Evolutionary conservation across 202 grass and related monocot genomes (phyloP), one percentile per base, ranked within the genome.

Genomic region (Miscanthus sacchariflorus): DNA sequence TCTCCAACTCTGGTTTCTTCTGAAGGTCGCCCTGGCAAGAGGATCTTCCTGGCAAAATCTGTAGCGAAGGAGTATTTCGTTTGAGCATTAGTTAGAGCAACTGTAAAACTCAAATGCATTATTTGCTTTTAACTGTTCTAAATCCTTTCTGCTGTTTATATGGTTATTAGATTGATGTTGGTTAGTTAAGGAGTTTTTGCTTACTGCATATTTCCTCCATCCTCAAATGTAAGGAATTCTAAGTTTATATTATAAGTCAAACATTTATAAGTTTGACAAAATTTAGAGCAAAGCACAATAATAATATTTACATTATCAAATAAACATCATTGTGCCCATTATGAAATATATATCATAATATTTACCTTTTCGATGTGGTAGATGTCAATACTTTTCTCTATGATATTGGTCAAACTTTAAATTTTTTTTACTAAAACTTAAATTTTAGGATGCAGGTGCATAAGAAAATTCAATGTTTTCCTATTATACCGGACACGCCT

Each of bases 21-120:
- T 15, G 89, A 90, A 72, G 94, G 80, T 59, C 79, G 81, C 44
- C 91, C 88, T 61, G 90, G 92, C 82, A 99, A 50, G 21, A 96
- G 89, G 69, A 99, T 87, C 80, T 96, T 99, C 54, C 86, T 61
- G 5, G 93, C 81, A 87, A 96, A 96, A 96, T 99, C 96, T 99
- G 74, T 56, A 81, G 64, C 25, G 74, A 42, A 84, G 48, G 76
- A 83, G 6, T 30, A 50, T n/a, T 40, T 4, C 56, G 8, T 75
- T 59, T 74, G 24, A 83, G 35, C 36, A 68, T 79, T 72, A 1
- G 39, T 70, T 64, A 54, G 5, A 13, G 2, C 2, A 83, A 46
- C 17, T 19, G 1, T 56, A 56, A 56, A 68, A 17, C 54, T 14
- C n/a, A 27, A 25, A 13, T 23, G 10, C 64, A 71, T 24, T 65